phyloP scores from a whole-genome alignment of 176 grass and related monocot genomes.

The Avena insularis region DNA sequence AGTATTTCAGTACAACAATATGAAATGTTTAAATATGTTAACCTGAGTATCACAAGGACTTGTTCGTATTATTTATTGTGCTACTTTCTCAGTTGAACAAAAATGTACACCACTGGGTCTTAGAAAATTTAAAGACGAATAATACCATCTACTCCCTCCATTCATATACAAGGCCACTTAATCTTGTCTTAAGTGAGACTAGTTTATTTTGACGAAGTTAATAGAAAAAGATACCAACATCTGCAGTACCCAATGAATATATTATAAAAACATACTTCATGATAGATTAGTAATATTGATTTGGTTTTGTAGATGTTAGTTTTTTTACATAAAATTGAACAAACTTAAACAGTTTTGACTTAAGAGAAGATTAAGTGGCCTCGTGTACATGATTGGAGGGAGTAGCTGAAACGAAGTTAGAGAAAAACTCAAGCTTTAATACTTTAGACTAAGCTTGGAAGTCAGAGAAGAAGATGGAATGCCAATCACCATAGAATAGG shows the following conservation, averaged over 20 bases:
- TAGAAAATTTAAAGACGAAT: not conserved
- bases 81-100: not conserved
- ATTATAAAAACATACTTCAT: not conserved
- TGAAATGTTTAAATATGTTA: not conserved
- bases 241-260: not conserved
- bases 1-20: constrained; percentile 1
- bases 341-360: not conserved
- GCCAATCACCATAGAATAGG: not conserved
- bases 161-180: not conserved
- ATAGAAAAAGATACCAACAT: not conserved
- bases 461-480: not conserved
- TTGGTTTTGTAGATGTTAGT: not conserved
- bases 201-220: not conserved
- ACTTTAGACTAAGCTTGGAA: not conserved
- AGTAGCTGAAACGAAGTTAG: not conserved
- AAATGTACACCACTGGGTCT: not conserved
- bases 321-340: not conserved
- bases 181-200: not conserved
- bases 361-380: not conserved
- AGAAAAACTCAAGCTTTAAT: not conserved
- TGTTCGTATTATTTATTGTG: not conserved
- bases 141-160: not conserved
- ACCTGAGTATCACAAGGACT: not conserved
- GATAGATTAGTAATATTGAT: not conserved
- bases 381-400: not conserved